Conservation (phyloP, 441 rosid genomes). For the Populus hybrid region DNA sequence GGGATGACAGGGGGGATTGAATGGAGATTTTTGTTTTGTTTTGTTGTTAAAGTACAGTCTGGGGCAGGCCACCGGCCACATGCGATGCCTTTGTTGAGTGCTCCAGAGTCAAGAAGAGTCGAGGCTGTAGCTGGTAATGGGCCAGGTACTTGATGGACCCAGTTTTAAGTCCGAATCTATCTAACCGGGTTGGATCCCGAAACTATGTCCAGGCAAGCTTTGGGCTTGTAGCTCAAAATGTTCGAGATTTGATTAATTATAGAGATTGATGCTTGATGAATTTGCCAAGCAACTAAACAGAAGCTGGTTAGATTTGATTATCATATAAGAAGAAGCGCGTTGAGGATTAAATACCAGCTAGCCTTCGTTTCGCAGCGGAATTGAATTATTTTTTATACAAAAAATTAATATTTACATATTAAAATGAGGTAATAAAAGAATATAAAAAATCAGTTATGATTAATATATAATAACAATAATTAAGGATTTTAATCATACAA, state of each 20-base stretch:
- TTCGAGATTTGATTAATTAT: neutral
- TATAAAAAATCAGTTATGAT: too few species aligned
- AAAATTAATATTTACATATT: too few species aligned
- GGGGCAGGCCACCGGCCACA: neutral
- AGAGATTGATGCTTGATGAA: neutral
- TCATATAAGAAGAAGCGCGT: too few species aligned
- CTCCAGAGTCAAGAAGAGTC: neutral
- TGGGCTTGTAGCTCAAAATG: neutral
- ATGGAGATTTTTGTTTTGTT: neutral
- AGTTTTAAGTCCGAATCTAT: neutral
- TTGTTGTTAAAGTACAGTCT: neutral
- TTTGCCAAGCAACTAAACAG: too few species aligned
- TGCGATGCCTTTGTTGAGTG: neutral
- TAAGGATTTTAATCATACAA: too few species aligned
- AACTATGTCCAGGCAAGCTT: neutral
- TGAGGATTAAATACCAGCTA: too few species aligned
- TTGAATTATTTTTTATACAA: too few species aligned
- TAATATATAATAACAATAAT: too few species aligned
- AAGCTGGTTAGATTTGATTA: too few species aligned
- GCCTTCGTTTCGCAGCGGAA: too few species aligned
- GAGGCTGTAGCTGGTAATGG: neutral
- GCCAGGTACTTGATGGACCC: neutral
- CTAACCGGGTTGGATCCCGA: neutral
- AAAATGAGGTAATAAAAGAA: too few species aligned
- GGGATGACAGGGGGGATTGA: neutral